phyloP scores from a whole-genome alignment of 2,329 filamentous ascomycete species.

The Arthrinium phaeospermum region DNA sequence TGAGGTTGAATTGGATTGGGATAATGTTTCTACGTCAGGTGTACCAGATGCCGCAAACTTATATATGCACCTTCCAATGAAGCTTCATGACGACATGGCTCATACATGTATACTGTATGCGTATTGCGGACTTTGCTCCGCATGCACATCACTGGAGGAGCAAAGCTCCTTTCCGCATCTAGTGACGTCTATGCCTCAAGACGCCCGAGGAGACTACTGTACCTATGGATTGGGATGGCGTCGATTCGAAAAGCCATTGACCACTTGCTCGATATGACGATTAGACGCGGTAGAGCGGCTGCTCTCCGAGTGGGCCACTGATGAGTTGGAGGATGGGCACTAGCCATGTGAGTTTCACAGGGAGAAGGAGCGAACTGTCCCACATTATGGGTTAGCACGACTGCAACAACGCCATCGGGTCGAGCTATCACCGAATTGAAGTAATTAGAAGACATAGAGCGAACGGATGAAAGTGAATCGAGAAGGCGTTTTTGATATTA shows the following conservation, averaged over 20 bases:
- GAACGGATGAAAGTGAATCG: too few species aligned
- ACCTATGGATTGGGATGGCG: not conserved
- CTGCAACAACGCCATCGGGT: too few species aligned
- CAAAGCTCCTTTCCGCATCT: not conserved
- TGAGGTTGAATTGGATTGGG: not conserved
- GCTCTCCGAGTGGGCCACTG: not conserved
- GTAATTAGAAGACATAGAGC: too few species aligned
- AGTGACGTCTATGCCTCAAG: not conserved
- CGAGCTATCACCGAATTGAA: too few species aligned
- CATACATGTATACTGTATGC: not conserved
- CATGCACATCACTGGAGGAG: not conserved
- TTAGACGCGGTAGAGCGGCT: not conserved
- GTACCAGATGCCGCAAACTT: not conserved
- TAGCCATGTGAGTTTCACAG: slow-evolving; percentile 5
- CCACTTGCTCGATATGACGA: not conserved
- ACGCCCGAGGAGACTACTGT: too few species aligned
- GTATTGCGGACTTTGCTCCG: slow-evolving; percentile 2
- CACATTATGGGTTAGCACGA: not conserved
- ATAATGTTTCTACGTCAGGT: not conserved
- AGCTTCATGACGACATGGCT: slow-evolving; percentile 9
- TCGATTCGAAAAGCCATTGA: not conserved
- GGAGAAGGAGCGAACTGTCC: not conserved
- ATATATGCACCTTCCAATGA: not conserved
- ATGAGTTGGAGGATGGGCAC: not conserved
- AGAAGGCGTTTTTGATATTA: too few species aligned